These are phyloP conservation scores for Limnanthes douglasii DNA, from an alignment of 345 rosid genomes.

Conservation along the genomic window DNA sequence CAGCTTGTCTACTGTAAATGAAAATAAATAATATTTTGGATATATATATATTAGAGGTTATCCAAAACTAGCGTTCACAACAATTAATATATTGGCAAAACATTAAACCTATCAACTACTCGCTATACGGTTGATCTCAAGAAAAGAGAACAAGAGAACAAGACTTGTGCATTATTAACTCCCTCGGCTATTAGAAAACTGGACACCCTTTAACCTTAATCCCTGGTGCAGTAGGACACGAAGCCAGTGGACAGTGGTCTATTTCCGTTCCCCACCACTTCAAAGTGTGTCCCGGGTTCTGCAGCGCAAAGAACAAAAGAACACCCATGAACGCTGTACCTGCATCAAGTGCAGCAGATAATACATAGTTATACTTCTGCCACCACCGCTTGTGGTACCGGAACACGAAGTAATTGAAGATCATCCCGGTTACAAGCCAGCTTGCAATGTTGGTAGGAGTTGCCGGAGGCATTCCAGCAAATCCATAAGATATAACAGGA, in stretches of 20 bases:
- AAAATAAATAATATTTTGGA: too few species aligned
- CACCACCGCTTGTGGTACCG: slow-evolving; percentile 87
- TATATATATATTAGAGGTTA: too few species aligned
- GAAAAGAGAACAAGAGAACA: too few species aligned
- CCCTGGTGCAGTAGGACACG: slow-evolving; percentile 87
- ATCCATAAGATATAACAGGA: slow-evolving; percentile 89
- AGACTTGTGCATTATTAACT: too few species aligned
- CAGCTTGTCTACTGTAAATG: too few species aligned
- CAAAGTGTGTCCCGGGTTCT: slow-evolving; percentile 37
- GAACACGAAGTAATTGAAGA: slow-evolving; percentile 93
- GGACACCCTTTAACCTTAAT: slow-evolving; percentile 53
- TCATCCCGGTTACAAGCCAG: slow-evolving; percentile 82
- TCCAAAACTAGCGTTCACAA: too few species aligned
- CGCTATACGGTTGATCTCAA: too few species aligned
- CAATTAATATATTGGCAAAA: too few species aligned
- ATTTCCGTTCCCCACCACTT: slow-evolving; percentile 91
- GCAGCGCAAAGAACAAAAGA: slow-evolving; percentile 74
- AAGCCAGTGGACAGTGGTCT: slow-evolving; percentile 90
- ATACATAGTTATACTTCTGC: slow-evolving; percentile 92
- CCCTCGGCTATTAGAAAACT: slow-evolving; percentile 24
- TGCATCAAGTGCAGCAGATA: slow-evolving; percentile 95
- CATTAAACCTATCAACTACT: too few species aligned
- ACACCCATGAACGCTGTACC: slow-evolving; percentile 99
- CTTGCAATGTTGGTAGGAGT: slow-evolving; percentile 98
- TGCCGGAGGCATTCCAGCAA: slow-evolving; percentile 99